phyloP scores from a whole-genome alignment of 225 moss, liverwort and hornwort genomes.

The Sphagnum contortum region DNA sequence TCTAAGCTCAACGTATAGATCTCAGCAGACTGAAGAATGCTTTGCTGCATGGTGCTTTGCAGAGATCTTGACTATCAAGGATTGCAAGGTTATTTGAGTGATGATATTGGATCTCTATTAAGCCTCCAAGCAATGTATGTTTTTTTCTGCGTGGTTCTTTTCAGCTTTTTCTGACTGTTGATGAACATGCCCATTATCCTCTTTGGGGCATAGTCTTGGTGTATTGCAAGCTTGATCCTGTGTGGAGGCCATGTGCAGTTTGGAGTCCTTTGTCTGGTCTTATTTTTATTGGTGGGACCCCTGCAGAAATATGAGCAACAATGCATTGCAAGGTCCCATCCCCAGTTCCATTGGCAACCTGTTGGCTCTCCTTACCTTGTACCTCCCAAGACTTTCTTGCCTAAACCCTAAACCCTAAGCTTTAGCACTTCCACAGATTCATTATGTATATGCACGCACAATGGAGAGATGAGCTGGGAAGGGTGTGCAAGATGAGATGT shows the following conservation, averaged over 20 bases:
- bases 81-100: constrained; percentile 40
- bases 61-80: constrained; percentile 65
- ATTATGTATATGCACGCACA: not conserved
- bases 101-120: constrained; percentile 40
- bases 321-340: constrained; percentile 50
- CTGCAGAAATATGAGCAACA: constrained; percentile 82
- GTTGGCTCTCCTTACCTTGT: constrained; percentile 49
- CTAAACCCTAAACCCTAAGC: no score
- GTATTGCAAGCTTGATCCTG: no score
- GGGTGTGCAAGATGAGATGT: not conserved
- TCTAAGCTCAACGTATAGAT: no score
- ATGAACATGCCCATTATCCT: no score
- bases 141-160: not conserved
- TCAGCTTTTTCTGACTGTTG: constrained; percentile 1
- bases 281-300: not conserved
- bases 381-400: constrained; percentile 13
- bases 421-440: not conserved
- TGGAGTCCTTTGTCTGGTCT: not conserved
- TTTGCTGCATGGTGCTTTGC: constrained; percentile 5
- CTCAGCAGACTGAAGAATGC: not conserved
- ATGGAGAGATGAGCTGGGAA: no score
- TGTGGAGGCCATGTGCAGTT: not conserved
- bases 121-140: constrained; percentile 66
- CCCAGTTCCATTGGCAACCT: constrained; percentile 57
- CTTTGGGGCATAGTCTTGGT: no score